Conservation (phyloP, 2,329 filamentous ascomycete species). For the Colletotrichum camelliae region DNA sequence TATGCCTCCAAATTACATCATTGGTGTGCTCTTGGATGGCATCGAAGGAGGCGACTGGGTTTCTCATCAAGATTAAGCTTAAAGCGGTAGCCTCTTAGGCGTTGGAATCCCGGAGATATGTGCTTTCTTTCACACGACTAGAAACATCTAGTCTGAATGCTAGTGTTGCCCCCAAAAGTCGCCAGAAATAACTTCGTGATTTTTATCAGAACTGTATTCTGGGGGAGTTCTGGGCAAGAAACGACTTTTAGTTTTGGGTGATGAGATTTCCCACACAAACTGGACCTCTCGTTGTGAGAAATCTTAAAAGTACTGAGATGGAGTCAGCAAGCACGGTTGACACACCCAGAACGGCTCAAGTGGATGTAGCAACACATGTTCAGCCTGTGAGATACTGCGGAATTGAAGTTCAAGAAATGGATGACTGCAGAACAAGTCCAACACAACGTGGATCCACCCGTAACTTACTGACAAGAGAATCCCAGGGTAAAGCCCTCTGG, state of each 20-base stretch:
- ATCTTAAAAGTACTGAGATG: neutral
- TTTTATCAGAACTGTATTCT: neutral
- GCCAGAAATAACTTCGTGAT: neutral
- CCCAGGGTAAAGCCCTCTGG: neutral
- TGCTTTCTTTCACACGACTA: neutral
- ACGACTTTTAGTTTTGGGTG: neutral
- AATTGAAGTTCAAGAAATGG: neutral
- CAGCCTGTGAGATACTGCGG: neutral
- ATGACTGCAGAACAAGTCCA: neutral
- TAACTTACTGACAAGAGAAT: neutral
- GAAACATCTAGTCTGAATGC: neutral
- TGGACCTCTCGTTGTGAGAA: neutral
- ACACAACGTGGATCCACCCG: neutral
- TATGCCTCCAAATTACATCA: neutral
- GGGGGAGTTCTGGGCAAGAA: rapidly evolving
- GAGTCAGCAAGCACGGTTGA: neutral
- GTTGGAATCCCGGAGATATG: neutral
- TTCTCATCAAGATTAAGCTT: neutral
- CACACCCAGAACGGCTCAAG: neutral
- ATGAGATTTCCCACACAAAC: neutral
- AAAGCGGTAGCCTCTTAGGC: rapidly evolving
- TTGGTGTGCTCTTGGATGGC: neutral
- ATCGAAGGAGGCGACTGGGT: neutral
- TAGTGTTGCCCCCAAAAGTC: neutral
- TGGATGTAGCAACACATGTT: neutral